These are phyloP conservation scores for Fusarium protoensiforme DNA, from an alignment of 2,329 filamentous ascomycete genomes.

Conservation along the genomic window DNA sequence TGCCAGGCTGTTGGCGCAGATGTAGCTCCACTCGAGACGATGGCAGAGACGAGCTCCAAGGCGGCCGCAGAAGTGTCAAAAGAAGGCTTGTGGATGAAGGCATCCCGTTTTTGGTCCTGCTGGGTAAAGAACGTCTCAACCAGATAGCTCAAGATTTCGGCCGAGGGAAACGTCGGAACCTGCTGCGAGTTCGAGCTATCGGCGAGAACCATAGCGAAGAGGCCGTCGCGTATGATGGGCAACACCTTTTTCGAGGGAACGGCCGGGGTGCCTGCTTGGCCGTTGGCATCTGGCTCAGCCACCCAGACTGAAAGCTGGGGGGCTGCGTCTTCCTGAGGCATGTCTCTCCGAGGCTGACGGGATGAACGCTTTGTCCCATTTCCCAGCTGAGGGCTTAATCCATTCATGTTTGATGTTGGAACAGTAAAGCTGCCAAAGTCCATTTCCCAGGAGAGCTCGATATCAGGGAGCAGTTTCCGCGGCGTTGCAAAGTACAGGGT, in stretches of 20 bases:
- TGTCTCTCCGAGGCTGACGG: constrained; percentile 25
- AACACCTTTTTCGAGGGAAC: constrained; percentile 10
- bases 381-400: constrained; percentile 17
- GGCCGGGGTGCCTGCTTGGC: constrained; percentile 5
- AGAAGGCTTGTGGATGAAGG: constrained; percentile 33
- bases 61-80: constrained; percentile 26
- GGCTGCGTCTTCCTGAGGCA: constrained; percentile 7
- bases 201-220: constrained; percentile 40
- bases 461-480: constrained; percentile 29
- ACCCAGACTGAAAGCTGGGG: constrained; percentile 32
- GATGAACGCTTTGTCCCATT: constrained; percentile 29
- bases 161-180: constrained; percentile 39
- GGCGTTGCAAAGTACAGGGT: constrained; percentile 25
- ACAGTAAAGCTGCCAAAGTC: constrained; percentile 30
- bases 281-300: constrained; percentile 19
- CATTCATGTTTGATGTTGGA: constrained; percentile 17
- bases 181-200: constrained; percentile 31
- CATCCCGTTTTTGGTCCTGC: constrained; percentile 31
- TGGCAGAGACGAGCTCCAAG: constrained; percentile 33
- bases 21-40: constrained; percentile 36
- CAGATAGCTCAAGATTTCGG: constrained; percentile 34
- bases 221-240: constrained; percentile 32
- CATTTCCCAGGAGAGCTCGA: constrained; percentile 36
- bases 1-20: constrained; percentile 38
- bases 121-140: constrained; percentile 31